Evolutionary conservation across 163 green algal species (phyloP).

Genomic region (Volvox carteri): DNA sequence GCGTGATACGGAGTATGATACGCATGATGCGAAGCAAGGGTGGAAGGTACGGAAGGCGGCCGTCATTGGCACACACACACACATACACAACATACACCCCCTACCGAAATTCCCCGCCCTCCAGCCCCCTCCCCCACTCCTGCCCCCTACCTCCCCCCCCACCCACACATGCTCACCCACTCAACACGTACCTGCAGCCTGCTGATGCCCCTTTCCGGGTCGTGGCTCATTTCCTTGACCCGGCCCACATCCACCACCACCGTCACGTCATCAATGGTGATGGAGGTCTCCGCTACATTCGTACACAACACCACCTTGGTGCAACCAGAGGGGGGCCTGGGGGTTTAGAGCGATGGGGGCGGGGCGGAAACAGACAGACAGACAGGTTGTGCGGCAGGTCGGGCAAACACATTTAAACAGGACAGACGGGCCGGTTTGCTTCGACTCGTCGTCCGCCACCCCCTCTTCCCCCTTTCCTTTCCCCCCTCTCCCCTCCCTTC

Average conservation of each 20-base stretch:
- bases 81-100: background rate
- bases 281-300: slow-evolving; percentile 94
- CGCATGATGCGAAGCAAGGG: too few species aligned
- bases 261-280: slow-evolving; percentile 95
- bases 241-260: slow-evolving; percentile 91
- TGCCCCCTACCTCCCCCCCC: background rate
- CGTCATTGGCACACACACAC: background rate
- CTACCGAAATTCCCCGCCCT: background rate
- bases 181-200: slow-evolving; percentile 68
- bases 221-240: slow-evolving; percentile 93
- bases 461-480: background rate
- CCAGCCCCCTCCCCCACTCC: background rate
- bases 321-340: slow-evolving; percentile 63
- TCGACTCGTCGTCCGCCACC: too few species aligned
- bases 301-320: slow-evolving; percentile 92
- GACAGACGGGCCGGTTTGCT: too few species aligned
- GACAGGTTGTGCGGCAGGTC: too few species aligned
- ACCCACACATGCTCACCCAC: background rate
- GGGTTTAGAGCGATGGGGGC: background rate
- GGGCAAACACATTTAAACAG: too few species aligned
- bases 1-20: too few species aligned
- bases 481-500: background rate
- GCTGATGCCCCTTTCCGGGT: slow-evolving; percentile 80
- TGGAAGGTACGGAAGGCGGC: too few species aligned
- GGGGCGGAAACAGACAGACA: too few species aligned